Evolutionary conservation across 805 yeast species (phyloP), one percentile per base, ranked within the genome.

Genomic region (Wickerhamiella sorbophila): DNA sequence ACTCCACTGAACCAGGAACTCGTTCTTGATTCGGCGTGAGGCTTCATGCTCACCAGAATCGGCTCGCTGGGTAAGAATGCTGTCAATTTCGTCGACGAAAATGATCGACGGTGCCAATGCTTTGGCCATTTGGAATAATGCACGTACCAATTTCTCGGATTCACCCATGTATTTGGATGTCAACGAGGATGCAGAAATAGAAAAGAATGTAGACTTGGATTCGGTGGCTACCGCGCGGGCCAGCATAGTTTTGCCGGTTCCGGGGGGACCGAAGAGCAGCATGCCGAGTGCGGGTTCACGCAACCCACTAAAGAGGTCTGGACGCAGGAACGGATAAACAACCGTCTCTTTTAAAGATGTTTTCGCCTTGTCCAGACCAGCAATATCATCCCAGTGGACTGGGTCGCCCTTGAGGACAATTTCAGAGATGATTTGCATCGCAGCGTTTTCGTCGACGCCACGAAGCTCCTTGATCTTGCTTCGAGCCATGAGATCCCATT

Each of bases 191-290:
- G 95, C 93, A 49, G 88, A 79, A 26, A 88, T 86, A 19, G 91
- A 76, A 60, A 88, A 88, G 56, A 88, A 88, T 0, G 95, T 87
- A 0, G 95, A 84, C 45, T 80, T 78, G 5, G 95, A 80, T 63
- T 91, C 97, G 2, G 93, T 83, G 2, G 96, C 97, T 2, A 91
- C 96, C 0, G 97, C 95, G 48, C 95, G 69, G 0, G 96, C 96
- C 50, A 88, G 70, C 97, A 88, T 87, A 1, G 96, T 87, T 56
- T 91, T 88, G 43, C 97, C 97, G 0, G 97, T 88, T n/a, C 98
- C 98, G 0, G 97, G 96, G 2, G 98, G 97, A 0, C 98, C 98
- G 65, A 86, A 88, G 33, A 88, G 62, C 17, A 88, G 67, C 94
- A 91, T 85, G n/a, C 97, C 97, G 44, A 94, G 65, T 0, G 94